Base-by-base conservation (phyloP, 306 rosid genomes). In the Sicyos edulis region DNA sequence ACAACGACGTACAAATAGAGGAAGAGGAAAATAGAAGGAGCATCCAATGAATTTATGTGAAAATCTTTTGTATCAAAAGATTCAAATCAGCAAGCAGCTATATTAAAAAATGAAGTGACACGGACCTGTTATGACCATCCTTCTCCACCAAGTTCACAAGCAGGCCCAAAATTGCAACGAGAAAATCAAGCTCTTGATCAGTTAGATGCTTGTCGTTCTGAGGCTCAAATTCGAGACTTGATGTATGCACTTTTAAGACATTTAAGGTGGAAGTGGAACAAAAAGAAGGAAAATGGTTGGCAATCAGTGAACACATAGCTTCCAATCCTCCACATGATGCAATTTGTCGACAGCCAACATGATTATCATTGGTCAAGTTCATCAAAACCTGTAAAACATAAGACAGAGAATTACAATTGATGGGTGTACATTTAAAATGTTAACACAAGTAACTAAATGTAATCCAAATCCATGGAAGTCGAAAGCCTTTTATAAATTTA, bases 61-160 rank as follows among this genome's bases (percentile, higher is more conserved):
- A 29, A 61, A 20, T 19, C 50, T 44, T 66, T 6, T 66, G 54
- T 63, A 63, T 15, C 22, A 63, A 61, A 61, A 64, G n/a, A n/a
- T n/a, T n/a, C n/a, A n/a, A n/a, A n/a, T n/a, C 34, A 65, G 42
- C 3, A 12, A 45, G 10, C 56, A 5, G 17, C 55, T 49, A 13
- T 24, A 22, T 45, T 20, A 67, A 67, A 67, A 67, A 56, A 34
- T 64, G 53, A 65, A 65, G 52, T 17, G 21, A 78, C 73, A 72
- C 71, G 69, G 19, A 91, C 99, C 99, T 95, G 86, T 95, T 95
- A 45, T 77, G 88, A 54, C 89, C 79, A 78, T 95, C 92, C 83
- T 95, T 91, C 86, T 95, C 99, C 4, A 95, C 91, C 80, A 95
- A 86, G 84, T 95, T 95, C 77, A 95, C 97, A 75, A 95, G 97